Conservation (phyloP, 1,139 yeast species). For the Diutina ranongensis region DNA sequence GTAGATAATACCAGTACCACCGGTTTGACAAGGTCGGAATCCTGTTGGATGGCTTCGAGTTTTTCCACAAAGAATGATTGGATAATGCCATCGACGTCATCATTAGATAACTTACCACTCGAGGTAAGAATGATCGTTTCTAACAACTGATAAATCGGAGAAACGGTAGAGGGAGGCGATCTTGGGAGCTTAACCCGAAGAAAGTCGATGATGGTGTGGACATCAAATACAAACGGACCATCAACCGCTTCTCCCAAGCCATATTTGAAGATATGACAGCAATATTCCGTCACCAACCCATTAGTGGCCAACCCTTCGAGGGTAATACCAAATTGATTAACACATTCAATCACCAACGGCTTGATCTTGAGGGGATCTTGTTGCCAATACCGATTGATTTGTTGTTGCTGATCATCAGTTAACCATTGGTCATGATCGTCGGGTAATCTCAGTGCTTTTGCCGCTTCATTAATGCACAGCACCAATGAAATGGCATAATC, state of each 20-base stretch:
- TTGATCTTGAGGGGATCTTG: background rate
- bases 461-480: background rate
- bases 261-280: conserved; percentile 2
- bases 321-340: background rate
- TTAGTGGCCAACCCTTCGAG: background rate
- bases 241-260: conserved; percentile 12
- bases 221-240: conserved; percentile 50
- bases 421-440: conserved; percentile 2
- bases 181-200: conserved; percentile 21
- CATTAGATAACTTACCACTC: conserved; percentile 14
- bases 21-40: conserved; percentile 43
- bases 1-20: conserved; percentile 31
- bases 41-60: conserved; percentile 27
- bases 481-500: conserved; percentile 3
- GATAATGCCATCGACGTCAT: conserved; percentile 19
- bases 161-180: background rate
- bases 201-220: conserved; percentile 32
- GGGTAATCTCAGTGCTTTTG: background rate
- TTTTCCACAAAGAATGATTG: conserved; percentile 20
- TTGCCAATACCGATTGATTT: background rate
- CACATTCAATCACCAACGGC: background rate
- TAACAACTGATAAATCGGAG: background rate
- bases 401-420: background rate
- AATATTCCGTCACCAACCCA: background rate
- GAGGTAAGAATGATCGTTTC: background rate